Conservation (phyloP, 768 basidiomycete species). For the Agrocybe pediades region DNA sequence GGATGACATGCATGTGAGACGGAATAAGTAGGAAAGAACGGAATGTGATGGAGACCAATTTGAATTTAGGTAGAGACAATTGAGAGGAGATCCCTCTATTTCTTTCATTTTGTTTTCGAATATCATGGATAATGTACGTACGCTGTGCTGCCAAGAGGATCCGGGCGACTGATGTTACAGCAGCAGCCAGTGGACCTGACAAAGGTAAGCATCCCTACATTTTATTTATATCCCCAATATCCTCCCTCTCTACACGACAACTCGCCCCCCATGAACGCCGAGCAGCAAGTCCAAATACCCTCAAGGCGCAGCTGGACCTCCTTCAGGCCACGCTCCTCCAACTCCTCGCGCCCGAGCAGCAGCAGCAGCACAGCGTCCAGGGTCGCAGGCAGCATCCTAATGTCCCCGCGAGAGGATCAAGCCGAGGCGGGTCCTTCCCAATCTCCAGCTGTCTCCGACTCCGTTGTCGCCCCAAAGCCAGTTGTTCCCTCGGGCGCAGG, state of each 20-base stretch:
- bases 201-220: constrained; percentile 25
- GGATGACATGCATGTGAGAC: background rate
- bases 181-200: constrained; percentile 16
- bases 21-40: too few relatives aligned
- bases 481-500: constrained; percentile 7
- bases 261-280: constrained; percentile 25
- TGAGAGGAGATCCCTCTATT: too few relatives aligned
- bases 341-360: constrained; percentile 6
- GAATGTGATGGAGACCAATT: too few relatives aligned
- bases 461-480: constrained; percentile 19
- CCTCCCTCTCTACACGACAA: constrained; percentile 6
- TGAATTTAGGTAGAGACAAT: background rate
- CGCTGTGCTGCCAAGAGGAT: constrained; percentile 25
- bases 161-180: constrained; percentile 17
- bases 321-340: constrained; percentile 34
- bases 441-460: constrained; percentile 6
- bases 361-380: constrained; percentile 11
- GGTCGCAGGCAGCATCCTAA: background rate
- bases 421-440: background rate
- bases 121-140: constrained; percentile 23
- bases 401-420: background rate
- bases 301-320: constrained; percentile 39
- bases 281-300: constrained; percentile 15
- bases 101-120: background rate
- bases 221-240: constrained; percentile 18